Evolutionary conservation across 108 stramenopile species (phyloP).

Genomic region (Nitzschia sp.): DNA sequence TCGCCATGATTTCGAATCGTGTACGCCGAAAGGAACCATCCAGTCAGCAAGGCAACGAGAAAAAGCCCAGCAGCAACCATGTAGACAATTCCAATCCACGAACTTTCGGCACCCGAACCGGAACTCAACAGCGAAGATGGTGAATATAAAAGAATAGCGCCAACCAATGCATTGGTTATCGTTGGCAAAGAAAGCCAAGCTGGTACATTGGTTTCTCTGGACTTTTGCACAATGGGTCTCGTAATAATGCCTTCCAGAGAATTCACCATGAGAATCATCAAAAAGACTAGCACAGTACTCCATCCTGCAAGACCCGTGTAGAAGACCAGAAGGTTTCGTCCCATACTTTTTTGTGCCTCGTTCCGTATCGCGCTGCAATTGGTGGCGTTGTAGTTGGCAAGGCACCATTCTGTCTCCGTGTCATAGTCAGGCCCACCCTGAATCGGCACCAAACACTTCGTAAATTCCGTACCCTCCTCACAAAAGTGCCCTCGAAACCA

Average conservation of each 20-base stretch:
- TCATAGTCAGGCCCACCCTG: slow-evolving; percentile 41
- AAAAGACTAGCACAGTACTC: slow-evolving; percentile 40
- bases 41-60: slow-evolving; percentile 55
- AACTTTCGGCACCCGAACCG: slow-evolving; percentile 36
- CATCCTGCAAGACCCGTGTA: slow-evolving; percentile 33
- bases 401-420: slow-evolving; percentile 63
- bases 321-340: slow-evolving; percentile 21
- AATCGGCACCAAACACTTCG: slow-evolving; percentile 65
- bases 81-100: slow-evolving; percentile 65
- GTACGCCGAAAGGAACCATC: slow-evolving; percentile 56
- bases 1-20: slow-evolving; percentile 70
- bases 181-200: slow-evolving; percentile 77
- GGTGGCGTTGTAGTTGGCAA: slow-evolving; percentile 46
- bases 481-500: slow-evolving; percentile 61
- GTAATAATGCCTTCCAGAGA: slow-evolving; percentile 76
- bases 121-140: slow-evolving; percentile 44
- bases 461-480: slow-evolving; percentile 46
- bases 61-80: slow-evolving; percentile 61
- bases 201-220: slow-evolving; percentile 83
- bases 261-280: slow-evolving; percentile 58
- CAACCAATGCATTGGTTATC: slow-evolving; percentile 53
- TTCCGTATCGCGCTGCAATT: slow-evolving; percentile 60
- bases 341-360: slow-evolving; percentile 52
- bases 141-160: slow-evolving; percentile 52
- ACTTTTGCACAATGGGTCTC: slow-evolving; percentile 80